Base-by-base conservation (phyloP, 73 alveolate species). In the Paramecium pentaurelia region DNA sequence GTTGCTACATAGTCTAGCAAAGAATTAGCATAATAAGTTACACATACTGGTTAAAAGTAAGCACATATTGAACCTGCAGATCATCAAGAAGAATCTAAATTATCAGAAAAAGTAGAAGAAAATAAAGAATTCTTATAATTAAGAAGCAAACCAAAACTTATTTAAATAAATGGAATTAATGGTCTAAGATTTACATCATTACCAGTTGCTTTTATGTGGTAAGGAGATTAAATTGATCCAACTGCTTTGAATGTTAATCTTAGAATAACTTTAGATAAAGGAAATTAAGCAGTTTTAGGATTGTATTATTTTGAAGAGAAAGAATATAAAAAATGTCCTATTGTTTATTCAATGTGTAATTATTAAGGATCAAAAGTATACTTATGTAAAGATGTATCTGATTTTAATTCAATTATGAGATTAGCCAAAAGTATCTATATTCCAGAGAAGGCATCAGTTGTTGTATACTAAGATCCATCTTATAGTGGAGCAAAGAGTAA, bases 191-290 rank as follows among this genome's bases (percentile, higher is more conserved):
- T 42, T 80, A 32, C 58, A 80, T 80, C 47, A 10, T 25, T 28
- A 12, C 91, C 91, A 8, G 45, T 80, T 10, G 3, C 58, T 14
- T 80, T 80, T 45, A 80, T 80, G 91, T 80, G 91, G 91, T 80
- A 80, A 47, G 91, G 91, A 18, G 91, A 80, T 80, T 80, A 40
- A 44, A 80, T 80, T 80, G 91, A 80, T 25, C 91, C 91, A 27
- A 80, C 91, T 20, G 91, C 91, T 38, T 44, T 80, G 5, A 80
- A 80, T 80, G 91, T 80, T 6, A 80, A 80, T 47, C n/a, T 80
- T 4, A 80, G 91, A 80, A 80, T 80, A 36, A 80, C 91, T 10
- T 42, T 80, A 16, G 91, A 80, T 80, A 80, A 80, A 49, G 91
- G 91, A 44, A 80, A 80, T 80, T 36, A 80, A 47, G 75, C 58